These are phyloP conservation scores for Tubosaeta sp. DNA, from an alignment of 768 basidiomycete genomes.

Conservation along the genomic window DNA sequence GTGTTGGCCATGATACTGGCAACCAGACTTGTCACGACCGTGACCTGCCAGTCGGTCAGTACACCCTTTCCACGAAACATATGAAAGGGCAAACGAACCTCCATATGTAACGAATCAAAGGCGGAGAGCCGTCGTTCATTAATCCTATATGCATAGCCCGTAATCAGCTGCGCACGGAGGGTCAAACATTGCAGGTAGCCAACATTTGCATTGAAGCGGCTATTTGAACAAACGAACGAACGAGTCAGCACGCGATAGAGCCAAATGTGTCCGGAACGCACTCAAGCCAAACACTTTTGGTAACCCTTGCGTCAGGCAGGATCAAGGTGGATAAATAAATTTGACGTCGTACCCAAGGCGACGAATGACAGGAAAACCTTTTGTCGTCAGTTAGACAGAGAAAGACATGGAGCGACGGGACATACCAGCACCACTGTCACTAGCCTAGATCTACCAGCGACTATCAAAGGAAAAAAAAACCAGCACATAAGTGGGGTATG, in stretches of 20 bases:
- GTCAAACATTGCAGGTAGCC: neutral
- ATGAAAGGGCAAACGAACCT: slow-evolving; percentile 11
- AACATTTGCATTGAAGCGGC: slow-evolving; percentile 25
- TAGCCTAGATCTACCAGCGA: slow-evolving; percentile 14
- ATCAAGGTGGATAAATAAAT: neutral
- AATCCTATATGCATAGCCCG: slow-evolving; percentile 10
- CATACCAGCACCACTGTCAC: slow-evolving; percentile 19
- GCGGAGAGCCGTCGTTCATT: slow-evolving; percentile 19
- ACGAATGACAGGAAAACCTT: slow-evolving; percentile 19
- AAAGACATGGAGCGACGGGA: neutral
- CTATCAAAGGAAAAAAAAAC: slow-evolving; percentile 7
- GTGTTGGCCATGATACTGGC: slow-evolving; percentile 9
- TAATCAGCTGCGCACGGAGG: slow-evolving; percentile 4
- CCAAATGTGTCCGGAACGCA: slow-evolving; percentile 10
- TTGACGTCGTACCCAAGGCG: slow-evolving; percentile 18
- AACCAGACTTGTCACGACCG: slow-evolving; percentile 9
- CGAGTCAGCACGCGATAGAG: neutral
- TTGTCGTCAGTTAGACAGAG: neutral
- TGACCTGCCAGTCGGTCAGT: slow-evolving; percentile 7
- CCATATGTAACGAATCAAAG: slow-evolving; percentile 14
- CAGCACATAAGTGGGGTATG: no score
- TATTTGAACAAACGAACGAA: neutral
- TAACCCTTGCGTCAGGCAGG: slow-evolving; percentile 10
- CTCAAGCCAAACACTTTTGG: slow-evolving; percentile 26
- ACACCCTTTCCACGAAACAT: neutral